Conservation (phyloP, 2,329 filamentous ascomycete genomes). For the Exophiala alcalophila region DNA sequence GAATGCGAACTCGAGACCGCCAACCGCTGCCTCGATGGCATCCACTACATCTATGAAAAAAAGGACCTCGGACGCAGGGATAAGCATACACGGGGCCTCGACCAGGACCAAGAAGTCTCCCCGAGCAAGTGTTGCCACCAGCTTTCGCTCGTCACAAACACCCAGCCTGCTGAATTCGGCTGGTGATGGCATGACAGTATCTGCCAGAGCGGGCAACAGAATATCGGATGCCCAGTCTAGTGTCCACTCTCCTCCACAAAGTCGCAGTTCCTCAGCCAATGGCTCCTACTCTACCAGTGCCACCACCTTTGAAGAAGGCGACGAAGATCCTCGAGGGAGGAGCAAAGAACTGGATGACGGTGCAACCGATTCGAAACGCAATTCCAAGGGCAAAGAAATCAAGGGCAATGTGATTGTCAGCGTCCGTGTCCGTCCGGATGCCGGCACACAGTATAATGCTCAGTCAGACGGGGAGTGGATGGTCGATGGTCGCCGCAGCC, state of each 20-base stretch:
- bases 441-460: conserved; percentile 58
- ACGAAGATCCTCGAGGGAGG: conserved; percentile 50
- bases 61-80: conserved; percentile 46
- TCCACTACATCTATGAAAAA: conserved; percentile 35
- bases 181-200: conserved; percentile 71
- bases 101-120: conserved; percentile 55
- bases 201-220: conserved; percentile 58
- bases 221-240: conserved; percentile 74
- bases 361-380: conserved; percentile 34
- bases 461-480: conserved; percentile 81
- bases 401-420: conserved; percentile 97
- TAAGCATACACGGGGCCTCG: conserved; percentile 34
- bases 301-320: conserved; percentile 79
- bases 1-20: conserved; percentile 59
- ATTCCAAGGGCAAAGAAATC: conserved; percentile 57
- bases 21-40: conserved; percentile 54
- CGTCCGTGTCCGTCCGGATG: conserved; percentile 85
- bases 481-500: conserved; percentile 77
- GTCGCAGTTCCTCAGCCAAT: conserved; percentile 85
- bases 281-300: conserved; percentile 89
- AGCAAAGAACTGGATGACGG: conserved; percentile 33
- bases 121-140: conserved; percentile 54
- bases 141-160: conserved; percentile 52
- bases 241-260: conserved; percentile 78
- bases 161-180: conserved; percentile 77